Evolutionary conservation across 179 eudicot genomes (phyloP).

Genomic region (Pouteria campechiana): DNA sequence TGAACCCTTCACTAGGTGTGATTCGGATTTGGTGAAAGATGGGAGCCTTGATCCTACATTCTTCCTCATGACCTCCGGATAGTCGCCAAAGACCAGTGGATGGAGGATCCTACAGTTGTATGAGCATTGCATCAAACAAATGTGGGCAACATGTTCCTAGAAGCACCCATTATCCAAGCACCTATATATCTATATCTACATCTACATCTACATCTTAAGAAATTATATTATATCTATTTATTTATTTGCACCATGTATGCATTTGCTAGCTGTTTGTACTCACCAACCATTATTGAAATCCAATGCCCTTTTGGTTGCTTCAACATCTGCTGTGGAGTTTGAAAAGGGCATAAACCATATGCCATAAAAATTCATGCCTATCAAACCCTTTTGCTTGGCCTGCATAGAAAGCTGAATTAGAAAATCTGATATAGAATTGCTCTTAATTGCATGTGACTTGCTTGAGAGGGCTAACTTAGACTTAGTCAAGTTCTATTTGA

Average conservation of each 20-base stretch:
- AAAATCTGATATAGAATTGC: no score
- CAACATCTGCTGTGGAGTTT: constrained; percentile 30
- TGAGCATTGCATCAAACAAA: neutral
- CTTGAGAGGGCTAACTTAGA: no score
- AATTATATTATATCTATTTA: no score
- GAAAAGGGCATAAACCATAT: constrained; percentile 24
- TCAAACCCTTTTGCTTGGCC: constrained; percentile 48
- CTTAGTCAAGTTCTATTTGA: no score
- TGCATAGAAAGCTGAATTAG: no score
- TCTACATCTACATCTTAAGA: no score
- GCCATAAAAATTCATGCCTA: constrained; percentile 42
- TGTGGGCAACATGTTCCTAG: no score
- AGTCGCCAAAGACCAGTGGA: constrained; percentile 47
- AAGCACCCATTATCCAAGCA: no score
- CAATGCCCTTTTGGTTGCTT: constrained; percentile 37
- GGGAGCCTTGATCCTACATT: constrained; percentile 31
- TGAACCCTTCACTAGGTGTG: constrained; percentile 38
- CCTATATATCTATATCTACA: no score
- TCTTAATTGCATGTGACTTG: no score
- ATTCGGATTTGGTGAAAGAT: constrained; percentile 26
- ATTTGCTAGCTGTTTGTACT: constrained; percentile 11
- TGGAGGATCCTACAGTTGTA: constrained; percentile 42
- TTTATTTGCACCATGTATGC: no score
- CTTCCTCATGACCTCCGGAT: constrained; percentile 37
- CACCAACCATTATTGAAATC: constrained; percentile 56